These are phyloP conservation scores for Termitomyces sp. DNA, from an alignment of 768 basidiomycete genomes.

Conservation along the genomic window DNA sequence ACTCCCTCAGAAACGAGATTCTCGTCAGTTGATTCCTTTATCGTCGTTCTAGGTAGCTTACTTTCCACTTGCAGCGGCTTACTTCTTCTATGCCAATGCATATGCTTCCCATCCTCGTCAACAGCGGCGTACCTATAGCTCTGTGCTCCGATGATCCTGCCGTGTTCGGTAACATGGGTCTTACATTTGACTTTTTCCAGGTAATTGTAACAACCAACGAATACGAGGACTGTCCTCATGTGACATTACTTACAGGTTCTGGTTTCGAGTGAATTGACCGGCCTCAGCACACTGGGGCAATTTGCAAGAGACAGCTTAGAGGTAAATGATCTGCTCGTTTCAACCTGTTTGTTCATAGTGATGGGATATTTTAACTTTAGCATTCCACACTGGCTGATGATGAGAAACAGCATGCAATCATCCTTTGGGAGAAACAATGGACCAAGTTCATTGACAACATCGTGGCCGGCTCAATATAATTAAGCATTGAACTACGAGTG, in stretches of 20 bases:
- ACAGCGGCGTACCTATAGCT: slow-evolving; percentile 70
- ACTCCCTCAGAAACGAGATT: slow-evolving; percentile 60
- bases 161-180: slow-evolving; percentile 74
- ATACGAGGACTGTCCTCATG: neutral
- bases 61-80: slow-evolving; percentile 45
- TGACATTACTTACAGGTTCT: slow-evolving; percentile 42
- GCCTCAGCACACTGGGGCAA: slow-evolving; percentile 58
- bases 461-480: neutral
- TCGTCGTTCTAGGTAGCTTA: neutral
- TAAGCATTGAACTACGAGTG: neutral
- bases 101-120: slow-evolving; percentile 68
- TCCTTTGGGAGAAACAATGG: slow-evolving; percentile 18
- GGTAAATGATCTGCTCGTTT: slow-evolving; percentile 31
- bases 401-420: slow-evolving; percentile 45
- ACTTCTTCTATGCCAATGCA: slow-evolving; percentile 82
- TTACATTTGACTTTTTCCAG: slow-evolving; percentile 80
- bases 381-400: slow-evolving; percentile 48
- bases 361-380: slow-evolving; percentile 29
- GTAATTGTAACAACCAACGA: slow-evolving; percentile 27
- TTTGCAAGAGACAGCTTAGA: slow-evolving; percentile 66
- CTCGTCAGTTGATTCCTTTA: slow-evolving; percentile 37
- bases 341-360: neutral
- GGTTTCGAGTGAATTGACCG: slow-evolving; percentile 66
- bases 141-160: slow-evolving; percentile 77
- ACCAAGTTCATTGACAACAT: slow-evolving; percentile 16